A percentile compares a stretch with the other conserved stretches of the same genome.
These are phyloP conservation scores for Boletus speciosus DNA, from an alignment of 768 basidiomycete species.

Conservation along the genomic window DNA sequence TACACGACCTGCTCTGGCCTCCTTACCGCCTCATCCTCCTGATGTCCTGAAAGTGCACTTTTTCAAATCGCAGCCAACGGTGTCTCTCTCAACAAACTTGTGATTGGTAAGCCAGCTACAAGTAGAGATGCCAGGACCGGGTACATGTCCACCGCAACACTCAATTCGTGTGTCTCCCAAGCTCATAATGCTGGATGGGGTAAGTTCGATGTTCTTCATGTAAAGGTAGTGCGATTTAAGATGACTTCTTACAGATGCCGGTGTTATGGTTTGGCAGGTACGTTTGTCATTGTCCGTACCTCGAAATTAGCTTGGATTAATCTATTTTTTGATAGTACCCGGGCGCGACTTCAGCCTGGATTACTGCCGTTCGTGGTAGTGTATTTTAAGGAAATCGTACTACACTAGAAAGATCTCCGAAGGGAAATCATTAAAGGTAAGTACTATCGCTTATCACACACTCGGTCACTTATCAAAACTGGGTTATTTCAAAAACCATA, in stretches of 20 bases:
- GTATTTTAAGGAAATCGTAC: neutral
- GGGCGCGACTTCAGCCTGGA: constrained; percentile 37
- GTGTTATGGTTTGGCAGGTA: constrained; percentile 41
- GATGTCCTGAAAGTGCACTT: constrained; percentile 41
- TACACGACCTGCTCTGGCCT: constrained; percentile 38
- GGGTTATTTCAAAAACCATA: no score
- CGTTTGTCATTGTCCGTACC: neutral
- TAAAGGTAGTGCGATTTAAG: neutral
- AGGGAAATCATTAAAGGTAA: neutral
- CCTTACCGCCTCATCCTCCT: constrained; percentile 36
- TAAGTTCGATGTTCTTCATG: neutral
- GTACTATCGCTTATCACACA: no score
- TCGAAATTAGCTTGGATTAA: neutral
- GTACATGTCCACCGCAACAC: constrained; percentile 50
- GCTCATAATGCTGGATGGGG: constrained; percentile 35
- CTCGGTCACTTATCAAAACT: no score
- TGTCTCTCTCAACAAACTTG: constrained; percentile 59
- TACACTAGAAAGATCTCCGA: no score
- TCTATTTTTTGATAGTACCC: constrained; percentile 29
- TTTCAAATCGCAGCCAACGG: constrained; percentile 52
- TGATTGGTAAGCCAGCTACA: constrained; percentile 70
- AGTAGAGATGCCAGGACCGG: constrained; percentile 49
- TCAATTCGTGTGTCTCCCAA: constrained; percentile 56
- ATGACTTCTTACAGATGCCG: constrained; percentile 29
- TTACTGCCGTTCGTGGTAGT: constrained; percentile 18